These are phyloP conservation scores for Monoraphidium neglectum DNA, from an alignment of 139 green algal species.

Conservation along the genomic window DNA sequence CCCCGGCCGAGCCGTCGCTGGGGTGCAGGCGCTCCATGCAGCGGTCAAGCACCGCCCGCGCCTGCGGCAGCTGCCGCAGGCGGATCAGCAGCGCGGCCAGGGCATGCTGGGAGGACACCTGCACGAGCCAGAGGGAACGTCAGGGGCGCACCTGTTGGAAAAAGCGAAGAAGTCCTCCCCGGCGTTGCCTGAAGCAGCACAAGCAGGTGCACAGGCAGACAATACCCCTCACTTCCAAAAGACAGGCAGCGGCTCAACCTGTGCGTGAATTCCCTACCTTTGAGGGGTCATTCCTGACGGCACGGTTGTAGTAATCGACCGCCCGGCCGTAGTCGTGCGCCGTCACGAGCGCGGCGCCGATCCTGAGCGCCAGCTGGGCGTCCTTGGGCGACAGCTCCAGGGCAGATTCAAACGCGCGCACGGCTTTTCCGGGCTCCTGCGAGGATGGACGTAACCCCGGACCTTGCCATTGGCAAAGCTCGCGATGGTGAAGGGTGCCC, in stretches of 20 bases:
- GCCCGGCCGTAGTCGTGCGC: conserved; percentile 75
- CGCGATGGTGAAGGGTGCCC: not conserved
- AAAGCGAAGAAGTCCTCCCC: not conserved
- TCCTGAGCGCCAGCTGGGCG: conserved; percentile 34
- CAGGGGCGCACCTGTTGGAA: not conserved
- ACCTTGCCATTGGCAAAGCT: not conserved
- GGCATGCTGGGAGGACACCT: conserved; percentile 45
- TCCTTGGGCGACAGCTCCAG: conserved; percentile 21
- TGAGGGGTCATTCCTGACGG: conserved; percentile 49
- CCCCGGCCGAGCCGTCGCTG: conserved; percentile 6
- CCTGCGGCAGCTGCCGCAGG: conserved; percentile 52
- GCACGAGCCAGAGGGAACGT: not conserved
- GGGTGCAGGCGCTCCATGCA: conserved; percentile 33
- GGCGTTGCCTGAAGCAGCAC: not conserved
- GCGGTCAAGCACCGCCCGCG: conserved; percentile 46
- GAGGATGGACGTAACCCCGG: not conserved
- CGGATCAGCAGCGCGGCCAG: conserved; percentile 70
- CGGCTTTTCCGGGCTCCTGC: conserved; percentile 71
- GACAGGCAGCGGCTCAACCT: conserved; percentile 1
- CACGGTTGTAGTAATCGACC: conserved; percentile 76
- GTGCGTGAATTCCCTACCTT: conserved; percentile 25
- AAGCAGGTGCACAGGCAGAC: not conserved
- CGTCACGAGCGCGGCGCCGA: conserved; percentile 57
- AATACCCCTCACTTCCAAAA: not conserved
- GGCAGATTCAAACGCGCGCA: conserved; percentile 58